Conservation (phyloP, 2,329 filamentous ascomycete species). For the Calonectria pauciramosa region DNA sequence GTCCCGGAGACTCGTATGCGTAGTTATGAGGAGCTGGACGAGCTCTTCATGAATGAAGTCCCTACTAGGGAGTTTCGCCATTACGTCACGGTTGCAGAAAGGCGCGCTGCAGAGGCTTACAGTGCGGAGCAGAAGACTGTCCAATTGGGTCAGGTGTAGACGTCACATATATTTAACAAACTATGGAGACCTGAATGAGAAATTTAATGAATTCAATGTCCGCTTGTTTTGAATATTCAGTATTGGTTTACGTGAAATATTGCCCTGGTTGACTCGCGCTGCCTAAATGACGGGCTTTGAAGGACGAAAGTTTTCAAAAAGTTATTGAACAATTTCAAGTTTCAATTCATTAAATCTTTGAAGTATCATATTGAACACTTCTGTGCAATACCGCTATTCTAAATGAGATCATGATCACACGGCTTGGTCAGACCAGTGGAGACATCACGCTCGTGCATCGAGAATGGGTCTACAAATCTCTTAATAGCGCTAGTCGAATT, state of each 20-base stretch:
- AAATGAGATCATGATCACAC: conserved; percentile 44
- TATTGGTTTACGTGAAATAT: background rate
- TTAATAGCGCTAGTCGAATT: conserved; percentile 39
- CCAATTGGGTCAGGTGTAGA: background rate
- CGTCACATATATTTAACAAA: background rate
- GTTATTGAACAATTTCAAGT: background rate
- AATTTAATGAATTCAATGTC: background rate
- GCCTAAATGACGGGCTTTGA: background rate
- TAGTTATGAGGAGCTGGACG: conserved; percentile 47
- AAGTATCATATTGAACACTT: background rate
- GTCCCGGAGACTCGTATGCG: conserved; percentile 62
- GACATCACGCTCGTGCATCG: conserved; percentile 39
- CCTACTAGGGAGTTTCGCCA: conserved; percentile 41
- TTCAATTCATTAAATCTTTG: background rate
- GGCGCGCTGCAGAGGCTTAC: conserved; percentile 45
- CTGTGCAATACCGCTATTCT: background rate
- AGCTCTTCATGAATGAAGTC: conserved; percentile 44
- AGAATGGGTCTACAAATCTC: conserved; percentile 32
- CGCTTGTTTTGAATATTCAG: background rate
- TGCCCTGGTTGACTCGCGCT: background rate
- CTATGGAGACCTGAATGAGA: background rate
- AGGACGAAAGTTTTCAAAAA: background rate
- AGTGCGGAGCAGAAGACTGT: conserved; percentile 7
- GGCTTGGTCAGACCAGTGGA: conserved; percentile 31
- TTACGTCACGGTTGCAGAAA: conserved; percentile 42